Base-by-base conservation (phyloP, 2,329 filamentous ascomycete genomes). In the Diaporthe longicolla region DNA sequence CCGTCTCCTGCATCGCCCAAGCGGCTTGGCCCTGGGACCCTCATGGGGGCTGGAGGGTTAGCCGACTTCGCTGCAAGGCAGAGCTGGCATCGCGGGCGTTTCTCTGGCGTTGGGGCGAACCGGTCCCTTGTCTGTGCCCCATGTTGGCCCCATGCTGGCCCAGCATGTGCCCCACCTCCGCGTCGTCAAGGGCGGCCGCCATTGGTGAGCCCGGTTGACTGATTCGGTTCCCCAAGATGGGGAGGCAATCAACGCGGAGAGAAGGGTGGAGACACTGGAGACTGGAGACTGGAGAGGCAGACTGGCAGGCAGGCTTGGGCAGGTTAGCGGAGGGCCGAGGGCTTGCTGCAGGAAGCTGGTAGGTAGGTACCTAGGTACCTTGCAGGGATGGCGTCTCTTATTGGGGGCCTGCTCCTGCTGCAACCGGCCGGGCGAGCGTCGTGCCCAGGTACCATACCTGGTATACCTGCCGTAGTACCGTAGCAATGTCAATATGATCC, bases 131-230 rank as follows among this genome's bases (percentile, higher is more conserved):
- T 68, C 63, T 52, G 63, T 54, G 63, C 40, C 40, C 40, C 40
- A 19, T 43, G 40, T 17, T 19, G 40, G 40, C 45, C 61, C 61
- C 61, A 66, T 66, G 45, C 4, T 50, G 58, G 58, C 17, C 59
- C 26, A 37, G 43, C 45, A 52, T 66, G 61, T 65, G 61, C 63
- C 63, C 63, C 63, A 68, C 63, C 63, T 68, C 63, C 63, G 63
- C 63, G 48, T 29, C 32, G 63, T 21, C 15, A 4, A 19, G 15
- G 63, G 63, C 32, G 63, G 48, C 63, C 32, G 63, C 48, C 63
- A 68, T 68, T 68, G 63, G 63, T 48, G 48, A 40, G 32, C n/a
- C n/a, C 29, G 48, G 48, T 10, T 15, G 29, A 68, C 63, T 68
- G 63, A 54, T 68, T 68, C 63, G 63, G 32, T 68, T 68, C 63